Conservation (phyloP, 2,329 filamentous ascomycete genomes). For the Dichotomopilus funicola region DNA sequence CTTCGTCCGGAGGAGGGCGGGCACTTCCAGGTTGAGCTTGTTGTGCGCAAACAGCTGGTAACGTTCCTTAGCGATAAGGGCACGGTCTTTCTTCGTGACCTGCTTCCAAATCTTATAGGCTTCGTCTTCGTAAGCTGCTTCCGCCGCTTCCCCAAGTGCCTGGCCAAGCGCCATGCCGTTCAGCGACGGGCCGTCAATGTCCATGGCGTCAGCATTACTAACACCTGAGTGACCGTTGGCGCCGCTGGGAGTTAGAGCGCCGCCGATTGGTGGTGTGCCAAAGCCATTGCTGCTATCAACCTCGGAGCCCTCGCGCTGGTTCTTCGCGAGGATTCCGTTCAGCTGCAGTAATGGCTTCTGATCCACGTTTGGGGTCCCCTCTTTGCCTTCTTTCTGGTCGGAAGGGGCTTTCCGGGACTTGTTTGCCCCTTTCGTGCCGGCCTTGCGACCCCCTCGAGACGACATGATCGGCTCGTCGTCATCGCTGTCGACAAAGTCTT, state of each 20-base stretch:
- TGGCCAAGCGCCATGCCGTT: conserved; percentile 59
- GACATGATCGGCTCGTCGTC: conserved; percentile 98
- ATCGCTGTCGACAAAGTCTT: conserved; percentile 77
- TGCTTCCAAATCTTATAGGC: conserved; percentile 99
- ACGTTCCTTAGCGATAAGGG: conserved; percentile 76
- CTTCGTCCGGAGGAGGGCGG: conserved; percentile 77
- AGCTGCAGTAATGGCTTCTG: conserved; percentile 66
- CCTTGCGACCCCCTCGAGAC: conserved; percentile 89
- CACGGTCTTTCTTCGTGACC: conserved; percentile 93
- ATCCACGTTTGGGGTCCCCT: conserved; percentile 71
- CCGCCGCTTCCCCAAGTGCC: conserved; percentile 57
- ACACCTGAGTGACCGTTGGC: conserved; percentile 60
- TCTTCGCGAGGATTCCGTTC: conserved; percentile 54
- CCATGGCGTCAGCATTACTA: conserved; percentile 78
- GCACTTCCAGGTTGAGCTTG: conserved; percentile 78
- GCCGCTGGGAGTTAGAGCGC: conserved; percentile 69
- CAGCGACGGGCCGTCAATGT: conserved; percentile 71
- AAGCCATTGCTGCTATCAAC: conserved; percentile 81
- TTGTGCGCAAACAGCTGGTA: conserved; percentile 80
- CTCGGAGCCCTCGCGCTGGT: conserved; percentile 67
- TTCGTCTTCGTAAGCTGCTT: conserved; percentile 81
- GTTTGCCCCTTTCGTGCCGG: conserved; percentile 69
- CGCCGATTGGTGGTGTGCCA: conserved; percentile 68
- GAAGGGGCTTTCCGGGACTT: conserved; percentile 68
- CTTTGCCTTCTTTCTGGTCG: conserved; percentile 70